Percentiles rank a stretch among this genome's conserved stretches.
Evolutionary conservation across 2,329 filamentous ascomycete genomes (phyloP).

Genomic region (Cercospora berteroae): DNA sequence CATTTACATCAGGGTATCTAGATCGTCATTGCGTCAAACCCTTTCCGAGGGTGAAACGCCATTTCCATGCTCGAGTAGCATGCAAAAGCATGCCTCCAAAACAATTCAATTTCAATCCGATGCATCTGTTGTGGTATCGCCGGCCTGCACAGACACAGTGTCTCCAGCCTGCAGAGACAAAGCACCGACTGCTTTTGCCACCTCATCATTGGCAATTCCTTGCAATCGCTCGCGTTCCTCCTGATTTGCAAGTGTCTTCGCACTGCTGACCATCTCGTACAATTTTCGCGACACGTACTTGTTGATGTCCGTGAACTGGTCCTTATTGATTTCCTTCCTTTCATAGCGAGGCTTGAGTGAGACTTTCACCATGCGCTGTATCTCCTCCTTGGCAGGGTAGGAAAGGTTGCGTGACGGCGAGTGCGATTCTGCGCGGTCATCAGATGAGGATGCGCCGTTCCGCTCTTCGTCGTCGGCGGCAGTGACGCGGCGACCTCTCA

Average conservation of each 20-base stretch:
- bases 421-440: constrained; percentile 20
- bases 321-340: constrained; percentile 74
- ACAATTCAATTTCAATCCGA: constrained; percentile 2
- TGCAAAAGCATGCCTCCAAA: background rate
- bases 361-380: constrained; percentile 82
- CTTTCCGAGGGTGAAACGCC: constrained; percentile 7
- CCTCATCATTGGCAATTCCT: constrained; percentile 72
- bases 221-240: constrained; percentile 70
- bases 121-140: constrained; percentile 9
- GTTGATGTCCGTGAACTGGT: constrained; percentile 91
- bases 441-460: constrained; percentile 23
- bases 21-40: constrained; percentile 7
- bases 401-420: constrained; percentile 56
- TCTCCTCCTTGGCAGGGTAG: constrained; percentile 78
- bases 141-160: constrained; percentile 23
- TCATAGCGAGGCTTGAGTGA: constrained; percentile 82
- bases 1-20: constrained; percentile 11
- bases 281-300: constrained; percentile 82
- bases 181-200: constrained; percentile 64
- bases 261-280: constrained; percentile 65
- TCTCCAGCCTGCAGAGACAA: constrained; percentile 26
- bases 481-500: constrained; percentile 24
- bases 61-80: background rate
- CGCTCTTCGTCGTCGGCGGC: constrained; percentile 30
- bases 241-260: constrained; percentile 57